Base-by-base conservation (phyloP, 208 protist species). In the Perkinsela sp. region DNA sequence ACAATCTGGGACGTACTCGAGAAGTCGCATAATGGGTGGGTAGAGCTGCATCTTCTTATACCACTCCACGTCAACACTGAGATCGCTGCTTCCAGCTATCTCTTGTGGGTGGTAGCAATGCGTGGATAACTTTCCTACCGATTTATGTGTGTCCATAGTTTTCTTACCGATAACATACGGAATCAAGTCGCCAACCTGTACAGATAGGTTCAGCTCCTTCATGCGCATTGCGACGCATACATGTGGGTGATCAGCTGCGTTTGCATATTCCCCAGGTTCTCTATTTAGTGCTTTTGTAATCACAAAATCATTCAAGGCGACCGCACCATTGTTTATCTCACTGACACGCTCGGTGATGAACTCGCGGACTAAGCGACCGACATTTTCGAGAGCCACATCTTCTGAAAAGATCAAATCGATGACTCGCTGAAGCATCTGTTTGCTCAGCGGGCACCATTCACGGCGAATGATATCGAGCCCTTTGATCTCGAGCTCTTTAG, bases 381-480 rank as follows among this genome's bases (percentile, higher is more conserved):
- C 77, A 70, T 88, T 81, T 75, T 88, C 82, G 72, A 77, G 77
- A 31, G 76, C 82, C 31, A 88, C 77, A n/a, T 48, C 66, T 16
- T 81, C 81, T 31, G 79, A 88, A 31, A 98, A 79, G 67, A 98
- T 91, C 48, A 91, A 73, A 31, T 94, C 87, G 32, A 98, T 79
- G 31, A 96, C 85, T n/a, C 74, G 75, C 31, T 91, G 79, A 30
- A 92, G 89, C 16, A 95, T 85, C 22, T 91, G 70, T 72, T 95
- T 90, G 1, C 94, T 92, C 15, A 99, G 78, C 22, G 86, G 85
- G 80, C 95, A 99, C 96, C 97, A 99, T 78, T 99, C 97, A 67
- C 97, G 89, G 28, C 97, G 85, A 31, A 99, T 96, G 68, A 99
- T 90, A 77, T 99, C 97, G 0, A 99, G 75, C 48, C 97, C 97